Evolutionary conservation across 306 rosid genomes (phyloP).

Genomic region (Macrotyloma uniflorum): DNA sequence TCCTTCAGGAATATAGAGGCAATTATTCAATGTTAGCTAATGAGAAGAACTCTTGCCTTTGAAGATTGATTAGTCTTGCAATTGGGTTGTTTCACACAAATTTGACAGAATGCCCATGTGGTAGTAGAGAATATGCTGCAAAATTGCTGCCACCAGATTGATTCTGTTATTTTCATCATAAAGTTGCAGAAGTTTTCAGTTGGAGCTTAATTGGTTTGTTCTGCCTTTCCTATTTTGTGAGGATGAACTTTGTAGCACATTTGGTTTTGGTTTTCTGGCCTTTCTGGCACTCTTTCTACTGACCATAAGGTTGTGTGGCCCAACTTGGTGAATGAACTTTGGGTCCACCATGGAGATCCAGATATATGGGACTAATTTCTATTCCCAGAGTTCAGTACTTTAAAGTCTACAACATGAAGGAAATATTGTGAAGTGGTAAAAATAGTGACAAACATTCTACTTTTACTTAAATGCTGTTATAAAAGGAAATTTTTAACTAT

Average conservation of each 20-base stretch:
- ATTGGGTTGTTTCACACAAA: background rate
- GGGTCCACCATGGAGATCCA: background rate
- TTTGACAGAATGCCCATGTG: background rate
- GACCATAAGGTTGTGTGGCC: background rate
- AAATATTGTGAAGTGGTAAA: background rate
- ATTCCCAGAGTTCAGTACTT: background rate
- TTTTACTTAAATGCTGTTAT: background rate
- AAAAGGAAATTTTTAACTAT: background rate
- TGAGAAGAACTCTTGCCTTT: constrained; percentile 23
- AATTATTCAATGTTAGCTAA: background rate
- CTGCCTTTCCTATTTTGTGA: background rate
- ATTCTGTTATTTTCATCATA: background rate
- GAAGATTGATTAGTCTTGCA: constrained; percentile 22
- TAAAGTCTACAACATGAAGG: background rate
- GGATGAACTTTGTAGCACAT: background rate
- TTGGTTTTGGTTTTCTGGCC: background rate
- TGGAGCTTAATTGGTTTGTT: background rate
- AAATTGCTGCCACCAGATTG: background rate
- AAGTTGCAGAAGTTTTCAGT: background rate
- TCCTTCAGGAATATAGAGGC: constrained; percentile 16
- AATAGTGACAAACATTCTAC: background rate
- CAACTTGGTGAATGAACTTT: background rate
- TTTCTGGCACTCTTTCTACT: background rate
- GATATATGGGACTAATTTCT: background rate
- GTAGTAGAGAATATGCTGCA: constrained; percentile 4